Percentiles rank a stretch among this genome's conserved stretches.
phyloP scores from a whole-genome alignment of 495 filamentous ascomycete genomes.

The Penicillium cinerascens region DNA sequence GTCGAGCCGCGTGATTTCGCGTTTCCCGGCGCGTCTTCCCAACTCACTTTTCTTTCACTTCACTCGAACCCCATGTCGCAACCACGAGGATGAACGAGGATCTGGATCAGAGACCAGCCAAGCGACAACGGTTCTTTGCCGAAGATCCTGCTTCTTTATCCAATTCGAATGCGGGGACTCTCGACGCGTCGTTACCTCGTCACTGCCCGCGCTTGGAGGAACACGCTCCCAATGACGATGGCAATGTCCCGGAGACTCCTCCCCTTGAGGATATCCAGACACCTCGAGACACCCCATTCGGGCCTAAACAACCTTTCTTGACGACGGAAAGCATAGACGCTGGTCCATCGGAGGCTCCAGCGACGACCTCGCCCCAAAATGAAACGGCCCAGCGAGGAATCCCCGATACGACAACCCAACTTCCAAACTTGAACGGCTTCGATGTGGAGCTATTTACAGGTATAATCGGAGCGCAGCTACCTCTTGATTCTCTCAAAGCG shows the following conservation, averaged over 20 bases:
- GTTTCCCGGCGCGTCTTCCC: constrained; percentile 43
- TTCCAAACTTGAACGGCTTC: constrained; percentile 43
- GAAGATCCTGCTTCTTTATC: constrained; percentile 36
- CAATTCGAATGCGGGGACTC: not conserved
- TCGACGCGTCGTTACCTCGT: constrained; percentile 24
- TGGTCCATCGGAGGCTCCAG: not conserved
- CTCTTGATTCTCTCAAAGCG: constrained; percentile 43
- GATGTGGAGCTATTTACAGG: constrained; percentile 65
- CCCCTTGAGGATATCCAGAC: not conserved
- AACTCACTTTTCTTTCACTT: constrained; percentile 1
- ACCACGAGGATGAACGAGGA: constrained; percentile 26
- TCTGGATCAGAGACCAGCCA: constrained; percentile 55
- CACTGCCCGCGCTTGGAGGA: constrained; percentile 3
- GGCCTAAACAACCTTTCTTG: not conserved
- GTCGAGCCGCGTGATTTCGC: constrained; percentile 33
- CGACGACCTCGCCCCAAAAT: not conserved
- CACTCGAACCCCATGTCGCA: constrained; percentile 7
- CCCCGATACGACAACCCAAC: not conserved
- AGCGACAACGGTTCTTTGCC: constrained; percentile 79
- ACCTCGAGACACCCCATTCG: not conserved
- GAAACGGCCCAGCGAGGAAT: not conserved
- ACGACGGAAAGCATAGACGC: not conserved
- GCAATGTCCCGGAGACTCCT: constrained; percentile 1
- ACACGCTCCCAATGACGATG: not conserved
- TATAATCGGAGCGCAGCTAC: constrained; percentile 67